Evolutionary conservation across 2,329 filamentous ascomycete species (phyloP).

Genomic region (Hortaea sp.): DNA sequence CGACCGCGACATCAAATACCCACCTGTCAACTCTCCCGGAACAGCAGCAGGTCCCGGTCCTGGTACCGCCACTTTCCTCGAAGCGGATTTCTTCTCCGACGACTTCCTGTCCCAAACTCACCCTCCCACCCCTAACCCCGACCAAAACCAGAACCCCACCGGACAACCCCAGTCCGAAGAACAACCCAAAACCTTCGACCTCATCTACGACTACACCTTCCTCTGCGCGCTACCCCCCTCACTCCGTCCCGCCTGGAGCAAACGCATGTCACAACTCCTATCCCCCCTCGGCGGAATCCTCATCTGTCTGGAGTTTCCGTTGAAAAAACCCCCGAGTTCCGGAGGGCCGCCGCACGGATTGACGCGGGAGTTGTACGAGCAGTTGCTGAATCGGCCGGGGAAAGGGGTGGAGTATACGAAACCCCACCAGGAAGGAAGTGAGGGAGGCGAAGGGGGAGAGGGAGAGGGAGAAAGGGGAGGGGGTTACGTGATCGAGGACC

Average conservation of each 20-base stretch:
- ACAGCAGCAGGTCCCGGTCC: conserved; percentile 32
- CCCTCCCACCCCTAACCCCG: too few species aligned
- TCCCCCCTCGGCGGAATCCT: conserved; percentile 39
- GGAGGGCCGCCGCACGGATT: conserved; percentile 66
- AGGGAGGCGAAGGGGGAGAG: too few species aligned
- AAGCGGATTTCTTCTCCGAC: conserved; percentile 58
- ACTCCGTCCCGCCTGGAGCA: conserved; percentile 48
- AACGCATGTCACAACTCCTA: conserved; percentile 45
- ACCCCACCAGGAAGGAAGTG: too few species aligned
- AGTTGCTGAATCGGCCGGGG: conserved; percentile 61
- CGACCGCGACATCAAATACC: conserved; percentile 33
- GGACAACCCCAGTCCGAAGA: too few species aligned
- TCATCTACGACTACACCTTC: conserved; percentile 57
- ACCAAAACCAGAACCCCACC: not conserved
- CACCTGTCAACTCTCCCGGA: conserved; percentile 12
- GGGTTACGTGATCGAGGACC: conserved; percentile 34
- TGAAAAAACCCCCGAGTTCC: conserved; percentile 54
- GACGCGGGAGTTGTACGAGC: conserved; percentile 58
- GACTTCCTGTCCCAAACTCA: conserved; percentile 42
- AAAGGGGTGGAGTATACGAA: conserved; percentile 49
- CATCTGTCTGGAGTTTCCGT: conserved; percentile 68
- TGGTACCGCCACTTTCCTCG: conserved; percentile 47
- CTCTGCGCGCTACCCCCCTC: conserved; percentile 48
- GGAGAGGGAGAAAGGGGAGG: conserved; percentile 31
- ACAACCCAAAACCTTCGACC: conserved; percentile 45